Conservation (phyloP, 2,329 filamentous ascomycete genomes). For the Colletotrichum viniferum region DNA sequence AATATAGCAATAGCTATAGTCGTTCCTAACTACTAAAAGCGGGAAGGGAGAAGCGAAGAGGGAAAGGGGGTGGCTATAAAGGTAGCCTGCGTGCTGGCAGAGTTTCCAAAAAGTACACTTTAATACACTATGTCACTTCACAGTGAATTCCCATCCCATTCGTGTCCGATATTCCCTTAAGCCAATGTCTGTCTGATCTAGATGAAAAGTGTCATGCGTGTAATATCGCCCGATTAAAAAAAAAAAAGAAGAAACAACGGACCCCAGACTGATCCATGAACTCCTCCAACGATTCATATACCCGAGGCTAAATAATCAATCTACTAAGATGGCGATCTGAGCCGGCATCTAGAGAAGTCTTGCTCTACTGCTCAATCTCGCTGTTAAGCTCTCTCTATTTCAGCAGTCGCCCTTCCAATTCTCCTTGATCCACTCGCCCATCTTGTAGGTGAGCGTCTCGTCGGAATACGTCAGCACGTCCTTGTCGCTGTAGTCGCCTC, state of each 20-base stretch:
- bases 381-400: neutral
- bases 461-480: conserved; percentile 59
- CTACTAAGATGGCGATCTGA: neutral
- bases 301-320: neutral
- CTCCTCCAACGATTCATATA: neutral
- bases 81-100: no score
- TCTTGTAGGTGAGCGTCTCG: conserved; percentile 58
- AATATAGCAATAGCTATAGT: no score
- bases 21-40: no score
- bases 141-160: neutral
- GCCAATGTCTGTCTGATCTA: neutral
- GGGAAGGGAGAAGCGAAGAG: no score
- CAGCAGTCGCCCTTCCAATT: conserved; percentile 61
- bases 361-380: neutral
- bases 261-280: neutral
- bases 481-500: conserved; percentile 51
- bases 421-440: conserved; percentile 61
- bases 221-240: neutral
- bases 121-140: no score
- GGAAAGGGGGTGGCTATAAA: no score
- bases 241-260: neutral
- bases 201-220: neutral
- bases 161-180: neutral
- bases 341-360: neutral
- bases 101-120: no score